These are phyloP conservation scores for Phaeolepiota aurea DNA, from an alignment of 768 basidiomycete genomes.

Conservation along the genomic window DNA sequence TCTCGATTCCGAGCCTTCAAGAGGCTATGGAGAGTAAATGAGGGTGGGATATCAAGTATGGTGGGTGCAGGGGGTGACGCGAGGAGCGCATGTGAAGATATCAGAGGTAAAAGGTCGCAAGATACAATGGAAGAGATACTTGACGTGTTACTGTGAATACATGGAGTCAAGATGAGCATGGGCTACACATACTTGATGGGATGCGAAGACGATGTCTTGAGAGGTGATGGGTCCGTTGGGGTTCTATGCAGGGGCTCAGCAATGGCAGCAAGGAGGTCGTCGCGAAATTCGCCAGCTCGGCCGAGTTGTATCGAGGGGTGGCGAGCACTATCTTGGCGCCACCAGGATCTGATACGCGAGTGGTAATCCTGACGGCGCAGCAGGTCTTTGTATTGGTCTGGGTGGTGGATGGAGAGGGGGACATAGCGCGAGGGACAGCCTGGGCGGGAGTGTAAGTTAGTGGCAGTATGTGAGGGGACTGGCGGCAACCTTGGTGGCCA, in stretches of 20 bases:
- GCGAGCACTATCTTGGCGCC: constrained; percentile 4
- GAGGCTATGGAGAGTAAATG: constrained; percentile 36
- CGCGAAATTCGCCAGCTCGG: constrained; percentile 14
- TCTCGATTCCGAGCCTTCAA: not conserved
- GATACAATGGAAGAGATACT: constrained; percentile 65
- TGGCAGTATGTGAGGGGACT: too few species aligned
- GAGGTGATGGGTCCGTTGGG: constrained; percentile 4
- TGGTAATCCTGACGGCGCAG: constrained; percentile 35
- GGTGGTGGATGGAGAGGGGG: constrained; percentile 56
- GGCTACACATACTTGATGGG: constrained; percentile 66
- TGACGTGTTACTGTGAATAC: constrained; percentile 9
- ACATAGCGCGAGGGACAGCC: constrained; percentile 52
- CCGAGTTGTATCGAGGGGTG: constrained; percentile 26
- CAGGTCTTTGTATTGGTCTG: constrained; percentile 47
- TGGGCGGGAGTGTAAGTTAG: constrained; percentile 14
- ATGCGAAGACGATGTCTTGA: constrained; percentile 74
- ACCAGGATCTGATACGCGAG: not conserved
- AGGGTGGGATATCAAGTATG: constrained; percentile 34
- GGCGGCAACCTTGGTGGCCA: constrained; percentile 39
- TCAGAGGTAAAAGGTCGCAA: constrained; percentile 41
- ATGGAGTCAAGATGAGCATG: constrained; percentile 11
- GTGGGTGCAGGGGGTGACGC: constrained; percentile 27
- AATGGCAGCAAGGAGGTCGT: constrained; percentile 3
- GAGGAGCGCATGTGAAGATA: constrained; percentile 36
- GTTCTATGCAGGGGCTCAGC: constrained; percentile 22